phyloP scores from a whole-genome alignment of 768 basidiomycete species.

The Gloeopeniophorella convolvens region DNA sequence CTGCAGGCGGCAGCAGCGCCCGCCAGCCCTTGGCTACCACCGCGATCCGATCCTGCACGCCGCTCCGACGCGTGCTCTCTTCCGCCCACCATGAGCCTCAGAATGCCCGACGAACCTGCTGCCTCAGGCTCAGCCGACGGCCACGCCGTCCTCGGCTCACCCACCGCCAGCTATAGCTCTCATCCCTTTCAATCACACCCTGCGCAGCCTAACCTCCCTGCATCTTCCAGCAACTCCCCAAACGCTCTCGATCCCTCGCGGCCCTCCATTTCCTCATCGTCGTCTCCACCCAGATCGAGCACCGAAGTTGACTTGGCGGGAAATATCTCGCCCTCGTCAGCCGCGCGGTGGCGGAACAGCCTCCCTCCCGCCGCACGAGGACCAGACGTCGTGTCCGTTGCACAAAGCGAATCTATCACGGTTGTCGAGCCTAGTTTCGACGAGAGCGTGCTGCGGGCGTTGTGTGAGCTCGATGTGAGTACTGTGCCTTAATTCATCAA shows the following conservation, averaged over 20 bases:
- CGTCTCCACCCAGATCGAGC: conserved; percentile 18
- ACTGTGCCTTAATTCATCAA: background rate
- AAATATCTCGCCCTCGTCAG: conserved; percentile 9
- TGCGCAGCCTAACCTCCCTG: conserved; percentile 2
- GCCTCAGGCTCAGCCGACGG: conserved; percentile 5
- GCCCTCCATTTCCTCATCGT: conserved; percentile 18
- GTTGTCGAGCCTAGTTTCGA: conserved; percentile 87
- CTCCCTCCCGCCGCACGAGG: conserved; percentile 3
- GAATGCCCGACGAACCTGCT: conserved; percentile 4
- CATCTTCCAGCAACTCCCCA: conserved; percentile 12
- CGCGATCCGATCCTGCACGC: background rate
- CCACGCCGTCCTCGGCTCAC: conserved; percentile 14
- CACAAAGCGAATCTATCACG: conserved; percentile 20
- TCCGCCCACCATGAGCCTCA: background rate
- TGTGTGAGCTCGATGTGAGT: conserved; percentile 93
- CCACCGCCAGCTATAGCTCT: conserved; percentile 9
- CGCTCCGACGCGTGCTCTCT: background rate
- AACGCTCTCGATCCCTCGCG: conserved; percentile 6
- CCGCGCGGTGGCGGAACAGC: conserved; percentile 20
- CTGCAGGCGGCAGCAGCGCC: background rate
- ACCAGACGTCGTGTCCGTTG: conserved; percentile 29
- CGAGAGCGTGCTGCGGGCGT: conserved; percentile 81
- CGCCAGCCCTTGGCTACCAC: background rate
- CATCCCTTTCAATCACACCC: conserved; percentile 6
- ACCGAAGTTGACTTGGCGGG: conserved; percentile 12